Base-by-base conservation (phyloP, 768 basidiomycete species). In the Podaxis sp. region DNA sequence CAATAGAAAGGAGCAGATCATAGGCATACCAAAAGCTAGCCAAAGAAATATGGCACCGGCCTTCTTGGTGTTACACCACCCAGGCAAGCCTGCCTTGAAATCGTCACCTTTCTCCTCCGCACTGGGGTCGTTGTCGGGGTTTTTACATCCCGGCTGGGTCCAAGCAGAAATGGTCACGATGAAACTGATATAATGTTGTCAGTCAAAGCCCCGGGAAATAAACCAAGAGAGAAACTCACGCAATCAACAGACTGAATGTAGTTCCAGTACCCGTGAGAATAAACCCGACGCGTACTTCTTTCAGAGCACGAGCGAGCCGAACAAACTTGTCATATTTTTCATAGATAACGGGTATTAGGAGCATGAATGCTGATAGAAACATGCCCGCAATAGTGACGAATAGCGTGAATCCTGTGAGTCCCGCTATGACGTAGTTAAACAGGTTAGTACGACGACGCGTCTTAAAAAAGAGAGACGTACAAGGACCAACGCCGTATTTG, bases 61-160 rank as follows among this genome's bases (percentile, higher is more conserved):
- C 68, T 93, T 94, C 77, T 97, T 98, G 6, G 95, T 96, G 65
- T 80, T 86, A 74, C 95, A 98, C 91, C 93, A 97, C 0, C 90
- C 86, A 3, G 82, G 75, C 2, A 98, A 78, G 19, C 79, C 92
- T 3, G 80, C 79, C 65, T 82, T 82, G 72, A 90, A 98, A 62
- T 80, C 83, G 33, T 82, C 77, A 19, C 90, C 88, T 12, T 85
- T 80, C 36, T 73, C 71, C 55, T 80, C 79, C 0, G 86, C 88
- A 71, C 94, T 82, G 3, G 95, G 96, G 68, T 97, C 95, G 3
- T 91, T 85, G 56, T 79, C 77, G 0, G 93, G 72, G 65, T 96
- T 80, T 74, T 96, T 96, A 79, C 95, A 98, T 0, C 95, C 95
- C 1, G 91, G 75, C 71, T 94, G 78, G 15, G 95, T 94, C 87